Conservation (phyloP, 257 asterid genomes). For the Petunia secreta region DNA sequence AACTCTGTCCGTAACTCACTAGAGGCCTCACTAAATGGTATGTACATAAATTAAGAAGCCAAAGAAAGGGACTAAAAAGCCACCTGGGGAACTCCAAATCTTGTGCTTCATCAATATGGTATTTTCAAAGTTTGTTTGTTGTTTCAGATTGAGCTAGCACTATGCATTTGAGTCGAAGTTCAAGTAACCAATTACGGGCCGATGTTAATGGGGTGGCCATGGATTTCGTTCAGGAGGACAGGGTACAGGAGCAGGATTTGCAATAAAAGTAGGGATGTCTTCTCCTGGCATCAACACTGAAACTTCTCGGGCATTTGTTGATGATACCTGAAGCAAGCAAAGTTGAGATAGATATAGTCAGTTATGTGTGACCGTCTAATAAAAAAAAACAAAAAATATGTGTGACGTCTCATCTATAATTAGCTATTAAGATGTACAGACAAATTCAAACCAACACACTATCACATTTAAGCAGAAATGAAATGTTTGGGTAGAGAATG, state of each 20-base stretch:
- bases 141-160: conserved; percentile 37
- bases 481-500: too few species aligned
- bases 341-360: background rate
- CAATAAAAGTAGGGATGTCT: conserved; percentile 73
- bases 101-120: background rate
- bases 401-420: too few species aligned
- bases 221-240: conserved; percentile 68
- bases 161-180: conserved; percentile 31
- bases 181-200: conserved; percentile 19
- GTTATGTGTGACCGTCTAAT: too few species aligned
- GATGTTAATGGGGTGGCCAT: conserved; percentile 61
- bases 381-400: too few species aligned
- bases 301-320: conserved; percentile 65
- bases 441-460: too few species aligned
- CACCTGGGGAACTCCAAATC: background rate
- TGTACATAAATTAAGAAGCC: conserved; percentile 22
- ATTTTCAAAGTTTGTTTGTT: background rate
- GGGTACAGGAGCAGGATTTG: conserved; percentile 85
- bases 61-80: background rate
- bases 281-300: conserved; percentile 93
- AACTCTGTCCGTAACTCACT: too few species aligned
- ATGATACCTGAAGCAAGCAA: conserved; percentile 45
- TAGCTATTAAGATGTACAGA: too few species aligned
- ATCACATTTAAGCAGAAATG: too few species aligned
- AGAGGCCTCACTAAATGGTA: background rate